Evolutionary conservation across 2,329 filamentous ascomycete genomes (phyloP).

Genomic region (Verticillium isaacii): DNA sequence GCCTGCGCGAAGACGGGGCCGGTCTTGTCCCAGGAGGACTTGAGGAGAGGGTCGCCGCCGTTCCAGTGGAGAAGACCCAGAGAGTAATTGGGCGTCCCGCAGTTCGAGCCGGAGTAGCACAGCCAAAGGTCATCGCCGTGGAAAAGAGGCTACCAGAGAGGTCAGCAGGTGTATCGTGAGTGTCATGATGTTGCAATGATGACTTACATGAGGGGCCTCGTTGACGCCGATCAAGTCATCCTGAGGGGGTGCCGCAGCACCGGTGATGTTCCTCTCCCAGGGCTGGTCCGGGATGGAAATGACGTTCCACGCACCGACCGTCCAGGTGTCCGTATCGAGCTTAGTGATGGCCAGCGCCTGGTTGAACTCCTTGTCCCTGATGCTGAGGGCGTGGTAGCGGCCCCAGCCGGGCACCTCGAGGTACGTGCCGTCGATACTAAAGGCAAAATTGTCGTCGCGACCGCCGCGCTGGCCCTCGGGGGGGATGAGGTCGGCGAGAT

Average conservation of each 20-base stretch:
- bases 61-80: conserved; percentile 9
- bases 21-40: conserved; percentile 9
- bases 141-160: conserved; percentile 7
- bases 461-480: conserved; percentile 1
- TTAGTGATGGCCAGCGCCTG: conserved; percentile 10
- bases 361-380: conserved; percentile 3
- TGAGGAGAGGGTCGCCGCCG: conserved; percentile 5
- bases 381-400: conserved; percentile 10
- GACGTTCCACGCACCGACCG: conserved; percentile 10
- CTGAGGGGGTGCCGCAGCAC: not conserved
- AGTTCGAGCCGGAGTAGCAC: conserved; percentile 12
- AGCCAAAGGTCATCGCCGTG: conserved; percentile 10
- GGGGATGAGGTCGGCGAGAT: not conserved
- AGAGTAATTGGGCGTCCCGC: conserved; percentile 10
- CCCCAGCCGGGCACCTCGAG: conserved; percentile 5
- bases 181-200: not conserved
- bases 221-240: conserved; percentile 1
- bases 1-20: conserved; percentile 11
- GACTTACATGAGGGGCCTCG: conserved; percentile 1
- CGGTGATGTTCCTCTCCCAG: conserved; percentile 10
- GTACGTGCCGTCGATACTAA: conserved; percentile 1
- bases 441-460: conserved; percentile 2
- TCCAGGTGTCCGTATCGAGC: conserved; percentile 9
- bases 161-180: not conserved
- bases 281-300: conserved; percentile 12